Evolutionary conservation across 306 rosid species (phyloP).

Genomic region (Coriaria nepalensis): DNA sequence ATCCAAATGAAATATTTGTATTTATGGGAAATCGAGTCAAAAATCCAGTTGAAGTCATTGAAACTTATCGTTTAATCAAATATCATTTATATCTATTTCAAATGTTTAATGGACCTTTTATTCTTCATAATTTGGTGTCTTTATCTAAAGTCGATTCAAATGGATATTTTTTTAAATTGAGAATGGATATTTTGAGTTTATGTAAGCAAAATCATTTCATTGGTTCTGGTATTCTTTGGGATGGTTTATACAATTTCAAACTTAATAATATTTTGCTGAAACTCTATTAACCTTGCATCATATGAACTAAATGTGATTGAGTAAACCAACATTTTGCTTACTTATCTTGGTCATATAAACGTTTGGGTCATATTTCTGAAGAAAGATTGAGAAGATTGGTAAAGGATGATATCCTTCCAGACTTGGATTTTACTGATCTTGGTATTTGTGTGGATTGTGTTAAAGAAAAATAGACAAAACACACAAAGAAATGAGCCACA

Average conservation of each 20-base stretch:
- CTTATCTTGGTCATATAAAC: constrained; percentile 1
- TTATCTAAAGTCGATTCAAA: neutral
- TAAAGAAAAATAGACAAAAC: neutral
- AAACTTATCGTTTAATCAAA: neutral
- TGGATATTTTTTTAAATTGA: too few relatives aligned
- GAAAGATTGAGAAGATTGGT: neutral
- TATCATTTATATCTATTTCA: neutral
- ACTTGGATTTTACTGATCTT: neutral
- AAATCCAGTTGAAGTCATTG: neutral
- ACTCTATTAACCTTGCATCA: neutral
- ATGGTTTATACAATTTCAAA: neutral
- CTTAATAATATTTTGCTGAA: neutral
- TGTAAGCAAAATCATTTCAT: neutral
- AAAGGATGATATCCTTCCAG: neutral
- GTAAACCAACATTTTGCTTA: neutral
- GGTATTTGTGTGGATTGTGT: neutral
- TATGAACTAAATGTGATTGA: neutral
- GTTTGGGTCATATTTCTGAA: neutral
- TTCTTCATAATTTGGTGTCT: neutral
- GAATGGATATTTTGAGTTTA: too few relatives aligned
- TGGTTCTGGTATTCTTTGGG: neutral
- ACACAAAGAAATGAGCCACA: constrained; percentile 2
- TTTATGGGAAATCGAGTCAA: too few relatives aligned
- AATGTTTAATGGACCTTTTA: neutral
- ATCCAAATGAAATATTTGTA: neutral